phyloP scores from a whole-genome alignment of 2,329 filamentous ascomycete genomes.

The Gremmenia infestans region DNA sequence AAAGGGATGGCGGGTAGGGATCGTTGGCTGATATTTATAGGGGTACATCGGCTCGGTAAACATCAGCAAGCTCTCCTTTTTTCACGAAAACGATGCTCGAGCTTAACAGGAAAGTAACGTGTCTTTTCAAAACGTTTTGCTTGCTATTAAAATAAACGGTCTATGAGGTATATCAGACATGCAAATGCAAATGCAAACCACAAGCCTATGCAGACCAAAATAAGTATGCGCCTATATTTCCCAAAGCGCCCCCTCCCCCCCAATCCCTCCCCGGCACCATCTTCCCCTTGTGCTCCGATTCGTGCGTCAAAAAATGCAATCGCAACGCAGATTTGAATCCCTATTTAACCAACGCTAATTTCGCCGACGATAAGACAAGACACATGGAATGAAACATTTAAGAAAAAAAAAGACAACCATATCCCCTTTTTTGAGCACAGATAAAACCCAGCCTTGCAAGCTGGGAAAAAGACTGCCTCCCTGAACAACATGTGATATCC shows the following conservation, averaged over 20 bases:
- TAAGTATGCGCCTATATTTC: not conserved
- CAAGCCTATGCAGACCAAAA: not conserved
- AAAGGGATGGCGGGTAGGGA: too few species aligned
- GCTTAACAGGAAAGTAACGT: too few species aligned
- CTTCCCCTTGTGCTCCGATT: conserved; percentile 1
- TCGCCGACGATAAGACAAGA: not conserved
- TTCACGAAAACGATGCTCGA: too few species aligned
- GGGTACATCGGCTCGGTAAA: too few species aligned
- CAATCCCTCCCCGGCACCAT: conserved; percentile 1
- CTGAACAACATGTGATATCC: conserved; percentile 29
- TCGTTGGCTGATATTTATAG: too few species aligned
- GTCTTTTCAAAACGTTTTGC: conserved; percentile 1
- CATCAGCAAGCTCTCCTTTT: too few species aligned
- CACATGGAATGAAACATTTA: not conserved
- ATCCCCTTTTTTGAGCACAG: conserved; percentile 21
- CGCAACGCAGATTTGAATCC: conserved; percentile 10
- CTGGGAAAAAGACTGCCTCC: conserved; percentile 41
- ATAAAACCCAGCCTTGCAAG: conserved; percentile 27
- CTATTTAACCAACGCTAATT: conserved; percentile 9
- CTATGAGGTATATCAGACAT: conserved; percentile 17
- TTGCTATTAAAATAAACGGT: conserved; percentile 15
- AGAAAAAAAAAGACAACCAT: conserved; percentile 4
- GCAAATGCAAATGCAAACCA: conserved; percentile 4
- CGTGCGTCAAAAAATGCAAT: not conserved
- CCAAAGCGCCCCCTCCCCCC: not conserved